Evolutionary conservation across 306 rosid species (phyloP).

Genomic region (Ziziphus jujuba): DNA sequence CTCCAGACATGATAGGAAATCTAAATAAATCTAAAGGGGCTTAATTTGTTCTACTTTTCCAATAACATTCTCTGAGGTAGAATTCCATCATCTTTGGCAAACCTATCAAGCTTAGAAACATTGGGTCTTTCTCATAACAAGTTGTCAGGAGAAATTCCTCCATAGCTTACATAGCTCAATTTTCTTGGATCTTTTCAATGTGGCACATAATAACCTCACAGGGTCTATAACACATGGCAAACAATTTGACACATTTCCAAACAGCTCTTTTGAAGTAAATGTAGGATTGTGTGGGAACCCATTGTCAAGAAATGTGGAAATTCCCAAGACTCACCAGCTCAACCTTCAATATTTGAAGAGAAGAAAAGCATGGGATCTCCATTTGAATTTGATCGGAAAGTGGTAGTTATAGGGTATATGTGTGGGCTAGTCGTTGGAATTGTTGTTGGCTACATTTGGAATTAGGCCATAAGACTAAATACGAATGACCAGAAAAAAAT

Average conservation of each 20-base stretch:
- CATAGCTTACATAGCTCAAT: background rate
- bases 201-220: conserved; percentile 14
- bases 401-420: conserved; percentile 10
- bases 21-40: background rate
- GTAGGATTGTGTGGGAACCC: conserved; percentile 17
- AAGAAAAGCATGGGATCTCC: background rate
- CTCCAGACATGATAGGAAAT: conserved; percentile 6
- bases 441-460: background rate
- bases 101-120: background rate
- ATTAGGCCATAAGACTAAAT: background rate
- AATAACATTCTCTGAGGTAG: conserved; percentile 7
- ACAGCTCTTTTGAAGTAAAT: conserved; percentile 15
- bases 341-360: background rate
- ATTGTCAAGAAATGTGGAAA: conserved; percentile 19
- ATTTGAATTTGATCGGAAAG: conserved; percentile 19
- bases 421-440: conserved; percentile 7
- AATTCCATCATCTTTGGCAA: conserved; percentile 10
- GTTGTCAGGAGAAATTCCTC: conserved; percentile 16
- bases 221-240: conserved; percentile 20
- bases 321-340: background rate
- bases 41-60: conserved; percentile 5
- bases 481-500: too few species aligned
- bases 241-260: conserved; percentile 18
- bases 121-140: conserved; percentile 24
- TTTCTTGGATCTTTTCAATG: conserved; percentile 20